Conservation (phyloP, 306 rosid species). For the Elaeagnus macrophylla region DNA sequence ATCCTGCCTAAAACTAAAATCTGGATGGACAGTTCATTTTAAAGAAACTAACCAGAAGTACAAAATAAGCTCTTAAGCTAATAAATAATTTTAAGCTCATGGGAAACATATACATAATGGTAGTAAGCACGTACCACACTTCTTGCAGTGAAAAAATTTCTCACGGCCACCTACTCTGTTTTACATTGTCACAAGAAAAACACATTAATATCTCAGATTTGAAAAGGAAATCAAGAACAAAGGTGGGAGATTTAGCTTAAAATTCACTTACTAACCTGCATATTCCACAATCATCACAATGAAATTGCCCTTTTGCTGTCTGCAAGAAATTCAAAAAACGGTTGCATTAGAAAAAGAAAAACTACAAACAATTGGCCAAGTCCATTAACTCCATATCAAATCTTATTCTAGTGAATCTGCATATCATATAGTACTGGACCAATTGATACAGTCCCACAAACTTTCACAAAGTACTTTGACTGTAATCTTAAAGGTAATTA, state of each 20-base stretch:
- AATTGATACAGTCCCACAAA: constrained; percentile 12
- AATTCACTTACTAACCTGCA: constrained; percentile 44
- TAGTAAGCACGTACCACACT: constrained; percentile 35
- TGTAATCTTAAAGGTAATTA: constrained; percentile 2
- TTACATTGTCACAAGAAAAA: constrained; percentile 6
- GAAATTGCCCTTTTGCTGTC: constrained; percentile 53
- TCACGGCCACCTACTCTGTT: constrained; percentile 54
- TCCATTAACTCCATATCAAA: constrained; percentile 3
- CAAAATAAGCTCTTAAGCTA: too few relatives aligned
- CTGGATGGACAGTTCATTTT: too few relatives aligned
- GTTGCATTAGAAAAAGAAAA: constrained; percentile 13
- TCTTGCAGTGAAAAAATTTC: constrained; percentile 57
- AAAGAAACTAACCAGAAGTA: too few relatives aligned
- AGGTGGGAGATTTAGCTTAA: background rate
- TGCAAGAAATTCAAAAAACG: constrained; percentile 21
- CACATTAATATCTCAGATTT: constrained; percentile 10
- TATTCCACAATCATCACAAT: constrained; percentile 69
- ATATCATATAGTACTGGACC: background rate
- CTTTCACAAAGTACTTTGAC: background rate
- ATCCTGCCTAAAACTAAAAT: too few relatives aligned
- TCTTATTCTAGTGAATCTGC: constrained; percentile 15
- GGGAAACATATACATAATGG: background rate
- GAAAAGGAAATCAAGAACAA: constrained; percentile 1
- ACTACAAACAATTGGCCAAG: constrained; percentile 10
- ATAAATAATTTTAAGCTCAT: too few relatives aligned